phyloP scores from a whole-genome alignment of 176 grass and related monocot genomes.

The Oryza longistaminata region DNA sequence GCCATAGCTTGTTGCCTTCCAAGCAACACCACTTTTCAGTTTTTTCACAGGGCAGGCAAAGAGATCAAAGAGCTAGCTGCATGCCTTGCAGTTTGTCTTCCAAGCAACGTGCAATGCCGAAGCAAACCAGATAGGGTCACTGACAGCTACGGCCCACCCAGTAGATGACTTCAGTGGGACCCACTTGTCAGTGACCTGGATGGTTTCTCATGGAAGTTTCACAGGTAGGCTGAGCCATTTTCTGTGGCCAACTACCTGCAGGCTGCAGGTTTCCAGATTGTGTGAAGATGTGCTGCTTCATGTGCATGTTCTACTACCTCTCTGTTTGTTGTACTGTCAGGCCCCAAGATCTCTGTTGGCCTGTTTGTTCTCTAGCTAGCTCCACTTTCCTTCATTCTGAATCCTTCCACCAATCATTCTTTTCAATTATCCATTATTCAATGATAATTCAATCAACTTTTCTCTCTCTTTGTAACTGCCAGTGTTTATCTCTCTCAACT shows the following conservation, averaged over 20 bases:
- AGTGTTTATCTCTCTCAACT: not conserved
- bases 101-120: not conserved
- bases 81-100: not conserved
- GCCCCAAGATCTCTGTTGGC: not conserved
- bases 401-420: conserved; percentile 7
- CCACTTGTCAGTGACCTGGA: not conserved
- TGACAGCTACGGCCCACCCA: not conserved
- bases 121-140: not conserved
- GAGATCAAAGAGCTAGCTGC: not conserved
- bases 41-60: not conserved
- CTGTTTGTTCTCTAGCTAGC: not conserved
- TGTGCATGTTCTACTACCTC: not conserved
- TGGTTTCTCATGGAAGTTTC: not conserved
- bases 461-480: not conserved
- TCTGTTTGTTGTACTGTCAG: not conserved
- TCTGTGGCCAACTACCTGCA: not conserved
- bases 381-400: not conserved
- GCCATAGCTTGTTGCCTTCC: not conserved
- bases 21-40: not conserved
- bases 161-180: not conserved
- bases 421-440: not conserved
- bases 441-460: not conserved
- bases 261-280: not conserved
- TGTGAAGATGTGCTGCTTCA: not conserved
- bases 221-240: not conserved